These are phyloP conservation scores for Aspergillus steynii DNA, from an alignment of 495 filamentous ascomycete genomes.

Conservation along the genomic window DNA sequence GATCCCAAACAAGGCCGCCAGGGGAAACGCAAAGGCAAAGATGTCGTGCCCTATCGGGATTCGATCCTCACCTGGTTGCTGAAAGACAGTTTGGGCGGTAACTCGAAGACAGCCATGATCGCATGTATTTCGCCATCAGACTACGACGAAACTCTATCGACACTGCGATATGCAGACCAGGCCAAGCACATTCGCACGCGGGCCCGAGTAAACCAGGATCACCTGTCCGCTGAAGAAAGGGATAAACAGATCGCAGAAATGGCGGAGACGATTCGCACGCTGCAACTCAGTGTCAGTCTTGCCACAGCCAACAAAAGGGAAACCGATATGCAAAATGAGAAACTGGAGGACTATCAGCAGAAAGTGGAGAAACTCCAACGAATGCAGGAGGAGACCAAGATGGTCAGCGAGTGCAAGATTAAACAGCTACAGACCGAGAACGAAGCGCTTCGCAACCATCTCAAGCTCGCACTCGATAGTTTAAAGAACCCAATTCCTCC, in stretches of 20 bases:
- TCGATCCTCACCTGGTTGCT: slow-evolving; percentile 97
- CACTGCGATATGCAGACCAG: slow-evolving; percentile 95
- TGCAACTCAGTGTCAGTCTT: slow-evolving; percentile 73
- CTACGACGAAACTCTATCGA: slow-evolving; percentile 96
- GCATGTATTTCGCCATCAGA: slow-evolving; percentile 93
- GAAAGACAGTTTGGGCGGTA: slow-evolving; percentile 92
- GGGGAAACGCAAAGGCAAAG: slow-evolving; percentile 57
- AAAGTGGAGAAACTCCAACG: slow-evolving; percentile 82
- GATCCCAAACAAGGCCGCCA: slow-evolving; percentile 66
- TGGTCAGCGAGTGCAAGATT: slow-evolving; percentile 91
- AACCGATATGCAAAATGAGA: slow-evolving; percentile 63
- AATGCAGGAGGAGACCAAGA: slow-evolving; percentile 86
- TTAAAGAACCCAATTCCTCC: slow-evolving; percentile 81
- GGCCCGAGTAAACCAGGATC: slow-evolving; percentile 93
- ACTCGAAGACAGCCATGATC: slow-evolving; percentile 98
- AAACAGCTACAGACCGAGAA: slow-evolving; percentile 82
- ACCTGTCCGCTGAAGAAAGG: slow-evolving; percentile 79
- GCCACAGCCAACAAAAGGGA: slow-evolving; percentile 46
- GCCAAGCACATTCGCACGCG: slow-evolving; percentile 97
- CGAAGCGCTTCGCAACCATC: slow-evolving; percentile 79
- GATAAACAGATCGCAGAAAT: slow-evolving; percentile 92
- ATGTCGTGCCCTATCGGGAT: slow-evolving; percentile 89
- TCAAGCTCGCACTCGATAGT: slow-evolving; percentile 82
- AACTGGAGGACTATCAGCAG: slow-evolving; percentile 89
- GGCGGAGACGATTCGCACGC: slow-evolving; percentile 82